Base-by-base conservation (phyloP, 1,284 basidiomycete genomes). In the Moniliella sp. region DNA sequence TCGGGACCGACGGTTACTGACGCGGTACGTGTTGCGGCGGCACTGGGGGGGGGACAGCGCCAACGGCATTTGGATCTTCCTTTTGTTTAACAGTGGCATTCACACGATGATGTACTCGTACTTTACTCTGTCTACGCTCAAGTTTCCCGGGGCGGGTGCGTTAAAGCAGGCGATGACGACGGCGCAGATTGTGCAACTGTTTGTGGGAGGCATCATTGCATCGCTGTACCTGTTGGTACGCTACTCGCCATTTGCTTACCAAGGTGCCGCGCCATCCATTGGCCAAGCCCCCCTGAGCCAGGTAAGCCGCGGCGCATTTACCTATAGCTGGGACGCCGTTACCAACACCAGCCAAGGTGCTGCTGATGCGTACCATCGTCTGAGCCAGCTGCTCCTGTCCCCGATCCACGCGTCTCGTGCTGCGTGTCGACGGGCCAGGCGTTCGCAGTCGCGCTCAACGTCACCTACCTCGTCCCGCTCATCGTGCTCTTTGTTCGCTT, bases 131-230 rank as follows among this genome's bases (percentile, higher is more conserved):
- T 44, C 56, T 15, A 41, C 48, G 8, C 18, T 61, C 19, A 46
- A 45, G 33, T 39, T 61, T 5, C 58, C 51, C 12, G 53, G 58
- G 37, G 55, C 58, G 16, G 39, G 36, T 3, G 44, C 52, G 12
- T 39, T 61, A 28, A 61, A 61, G 44, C 39, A 45, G 14, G 36
- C 34, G 21, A 44, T 53, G 37, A 53, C 50, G 5, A 53, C 46
- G 4, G 46, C 50, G 21, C 50, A 53, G 36, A 53, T 53, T 27
- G 43, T 48, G 7, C 50, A 53, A 32, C 41, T 53, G 11, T 34
- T 53, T 4, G 39, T 50, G 4, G 50, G 50, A 3, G 39, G 40
- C 14, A 30, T 18, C 8, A 25, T 52, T 5, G 50, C 48, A 4
- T 14, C 35, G 0, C 27, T 32, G 11, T 52, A 53, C 34, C 23